Base-by-base conservation (phyloP, 306 rosid genomes). In the Astragalus glycyphyllos region DNA sequence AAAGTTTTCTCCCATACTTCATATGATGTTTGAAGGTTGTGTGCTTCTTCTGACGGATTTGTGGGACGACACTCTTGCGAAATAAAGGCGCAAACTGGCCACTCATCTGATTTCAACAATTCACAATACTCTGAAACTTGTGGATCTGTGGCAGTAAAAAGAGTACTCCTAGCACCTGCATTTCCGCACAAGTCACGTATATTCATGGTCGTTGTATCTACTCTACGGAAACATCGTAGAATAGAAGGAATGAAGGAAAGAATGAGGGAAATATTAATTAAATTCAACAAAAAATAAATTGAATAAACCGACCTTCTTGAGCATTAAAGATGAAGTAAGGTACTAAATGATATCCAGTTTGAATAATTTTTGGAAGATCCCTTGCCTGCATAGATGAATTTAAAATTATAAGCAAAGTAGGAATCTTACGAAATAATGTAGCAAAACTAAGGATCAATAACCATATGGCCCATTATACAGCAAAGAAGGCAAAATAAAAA, bases 141-240 rank as follows among this genome's bases (percentile, higher is more conserved):
- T 75, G 98, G 97, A 80, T 94, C 98, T 0, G 97, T 90, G 45
- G 97, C 98, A 8, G 98, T 92, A 69, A 94, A 94, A 32, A 94
- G 95, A 3, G 96, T 56, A 59, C 97, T 94, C 86, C 99, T 86
- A 0, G 97, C 80, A 86, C 99, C 99, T 94, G 87, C 79, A 86
- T 74, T 44, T 26, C 92, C 83, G 85, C 65, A 85, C 58, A 47
- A n/a, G 50, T 32, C 40, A 47, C 10, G 45, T 23, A 64, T 38
- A 23, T 68, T 26, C 31, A 26, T 3, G 31, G 4, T 26, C 31
- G 31, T 2, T 26, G 45, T 53, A 13, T 2, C 4, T 57, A 31
- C 8, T 55, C 10, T 6, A 57, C 9, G 8, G 62, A 57, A 57
- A 31, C 9, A 57, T 34, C 44, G 3, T 5, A 11, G 40, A 26